Conservation (phyloP, 495 filamentous ascomycete species). For the Penicillium herquei region DNA sequence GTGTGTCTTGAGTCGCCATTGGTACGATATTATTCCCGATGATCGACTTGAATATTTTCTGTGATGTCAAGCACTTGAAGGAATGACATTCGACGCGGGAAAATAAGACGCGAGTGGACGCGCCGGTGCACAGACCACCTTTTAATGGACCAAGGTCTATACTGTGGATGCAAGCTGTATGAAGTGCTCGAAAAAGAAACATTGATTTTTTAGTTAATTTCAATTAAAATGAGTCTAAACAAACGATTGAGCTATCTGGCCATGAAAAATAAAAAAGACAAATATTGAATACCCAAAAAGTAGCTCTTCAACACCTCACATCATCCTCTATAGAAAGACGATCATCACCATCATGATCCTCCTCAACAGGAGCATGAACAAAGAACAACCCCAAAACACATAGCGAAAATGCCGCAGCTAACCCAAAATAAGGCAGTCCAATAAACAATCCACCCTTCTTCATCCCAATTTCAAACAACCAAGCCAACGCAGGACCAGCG, state of each 20-base stretch:
- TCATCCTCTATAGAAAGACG: neutral
- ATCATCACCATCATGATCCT: neutral
- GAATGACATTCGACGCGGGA: conserved; percentile 5
- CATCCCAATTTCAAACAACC: conserved; percentile 1
- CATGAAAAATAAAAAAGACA: neutral
- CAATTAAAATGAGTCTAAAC: neutral
- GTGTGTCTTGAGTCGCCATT: conserved; percentile 63
- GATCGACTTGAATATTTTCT: neutral
- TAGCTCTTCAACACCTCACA: neutral
- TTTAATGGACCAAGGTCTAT: conserved; percentile 10
- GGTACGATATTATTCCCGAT: conserved; percentile 1
- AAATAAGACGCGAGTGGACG: conserved; percentile 15
- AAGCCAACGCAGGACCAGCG: neutral
- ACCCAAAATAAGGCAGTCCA: conserved; percentile 2
- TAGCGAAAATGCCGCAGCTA: neutral
- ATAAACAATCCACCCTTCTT: neutral
- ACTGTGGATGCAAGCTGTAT: too few relatives aligned
- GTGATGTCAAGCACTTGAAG: conserved; percentile 1
- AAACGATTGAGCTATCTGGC: too few relatives aligned
- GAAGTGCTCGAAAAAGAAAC: neutral
- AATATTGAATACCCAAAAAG: neutral
- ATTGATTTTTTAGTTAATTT: neutral
- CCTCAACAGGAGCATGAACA: neutral
- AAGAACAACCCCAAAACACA: neutral
- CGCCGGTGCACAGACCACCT: conserved; percentile 21